These are phyloP conservation scores for Escallonia rubra DNA, from an alignment of 129 eudicot genomes.

Conservation along the genomic window DNA sequence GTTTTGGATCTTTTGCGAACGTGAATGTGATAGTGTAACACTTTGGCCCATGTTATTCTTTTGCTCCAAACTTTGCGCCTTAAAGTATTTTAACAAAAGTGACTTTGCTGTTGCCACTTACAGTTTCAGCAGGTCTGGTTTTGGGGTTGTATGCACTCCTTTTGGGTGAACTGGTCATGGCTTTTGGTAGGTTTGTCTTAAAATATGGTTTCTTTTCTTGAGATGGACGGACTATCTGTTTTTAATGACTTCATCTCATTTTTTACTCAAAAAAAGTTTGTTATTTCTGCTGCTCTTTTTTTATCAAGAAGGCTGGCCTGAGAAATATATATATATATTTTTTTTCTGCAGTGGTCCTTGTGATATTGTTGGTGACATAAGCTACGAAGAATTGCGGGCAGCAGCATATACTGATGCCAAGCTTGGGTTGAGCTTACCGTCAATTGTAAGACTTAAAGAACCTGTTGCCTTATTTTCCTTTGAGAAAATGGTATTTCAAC, in stretches of 20 bases:
- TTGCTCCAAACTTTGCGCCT: neutral
- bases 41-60: neutral
- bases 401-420: conserved; percentile 82
- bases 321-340: neutral
- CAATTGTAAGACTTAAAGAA: conserved; percentile 60
- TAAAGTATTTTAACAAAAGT: neutral
- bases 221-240: too few species aligned
- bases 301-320: too few species aligned
- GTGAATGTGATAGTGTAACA: neutral
- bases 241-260: too few species aligned
- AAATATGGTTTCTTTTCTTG: too few species aligned
- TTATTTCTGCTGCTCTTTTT: too few species aligned
- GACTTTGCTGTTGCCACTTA: too few species aligned
- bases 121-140: too few species aligned
- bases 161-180: too few species aligned
- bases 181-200: too few species aligned
- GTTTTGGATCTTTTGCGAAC: neutral
- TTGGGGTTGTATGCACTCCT: too few species aligned
- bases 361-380: conserved; percentile 85
- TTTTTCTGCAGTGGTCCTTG: conserved; percentile 64
- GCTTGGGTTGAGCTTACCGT: conserved; percentile 63
- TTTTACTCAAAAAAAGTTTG: too few species aligned
- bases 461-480: neutral
- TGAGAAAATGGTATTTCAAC: neutral
- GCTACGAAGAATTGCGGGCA: conserved; percentile 90